A percentile compares a stretch with the other conserved stretches of the same genome.
Evolutionary conservation across 352 stramenopile genomes (phyloP).

Genomic region (Heterotrichella gracilis): DNA sequence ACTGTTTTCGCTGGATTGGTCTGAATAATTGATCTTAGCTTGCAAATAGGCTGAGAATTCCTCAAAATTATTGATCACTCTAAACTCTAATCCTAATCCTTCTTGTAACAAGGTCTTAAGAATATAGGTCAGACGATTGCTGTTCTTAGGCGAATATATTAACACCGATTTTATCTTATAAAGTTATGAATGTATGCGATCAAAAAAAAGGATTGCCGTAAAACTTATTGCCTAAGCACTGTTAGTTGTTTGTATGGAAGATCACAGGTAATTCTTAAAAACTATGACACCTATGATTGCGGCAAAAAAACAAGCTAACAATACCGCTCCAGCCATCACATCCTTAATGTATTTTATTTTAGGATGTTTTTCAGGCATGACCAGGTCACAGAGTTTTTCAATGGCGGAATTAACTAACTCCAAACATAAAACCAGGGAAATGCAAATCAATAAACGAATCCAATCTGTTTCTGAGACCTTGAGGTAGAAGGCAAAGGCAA

Average conservation of each 20-base stretch:
- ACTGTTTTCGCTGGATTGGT: neutral
- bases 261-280: neutral
- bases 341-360: slow-evolving; percentile 10
- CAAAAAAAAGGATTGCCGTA: neutral
- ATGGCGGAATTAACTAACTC: neutral
- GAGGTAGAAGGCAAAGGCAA: neutral
- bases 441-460: neutral
- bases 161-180: neutral
- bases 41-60: neutral
- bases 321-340: neutral
- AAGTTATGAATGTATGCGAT: neutral
- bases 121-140: neutral
- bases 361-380: neutral
- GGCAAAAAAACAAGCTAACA: neutral
- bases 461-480: neutral
- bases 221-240: neutral
- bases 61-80: neutral
- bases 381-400: neutral
- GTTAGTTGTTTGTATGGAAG: neutral
- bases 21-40: neutral
- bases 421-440: neutral
- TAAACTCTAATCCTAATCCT: neutral
- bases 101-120: neutral
- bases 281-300: neutral
- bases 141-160: neutral